A percentile compares a stretch with the other conserved stretches of the same genome.
phyloP scores from a whole-genome alignment of 1,284 basidiomycete species.

The Boletus sp. region DNA sequence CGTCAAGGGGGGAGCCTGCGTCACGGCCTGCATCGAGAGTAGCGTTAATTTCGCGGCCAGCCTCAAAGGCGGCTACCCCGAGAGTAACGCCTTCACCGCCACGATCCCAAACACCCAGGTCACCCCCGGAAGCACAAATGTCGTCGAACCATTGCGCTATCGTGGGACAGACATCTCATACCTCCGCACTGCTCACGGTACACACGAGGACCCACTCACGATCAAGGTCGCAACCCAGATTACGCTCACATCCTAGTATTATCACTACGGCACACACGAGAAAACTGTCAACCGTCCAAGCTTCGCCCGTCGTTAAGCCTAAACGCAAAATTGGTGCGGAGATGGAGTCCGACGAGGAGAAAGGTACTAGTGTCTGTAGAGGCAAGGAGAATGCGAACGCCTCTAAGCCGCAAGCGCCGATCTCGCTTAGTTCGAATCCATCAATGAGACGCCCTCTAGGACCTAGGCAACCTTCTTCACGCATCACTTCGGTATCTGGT shows the following conservation, averaged over 20 bases:
- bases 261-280: slow-evolving; percentile 10
- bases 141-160: neutral
- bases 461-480: slow-evolving; percentile 20
- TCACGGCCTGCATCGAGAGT: slow-evolving; percentile 21
- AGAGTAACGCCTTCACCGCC: neutral
- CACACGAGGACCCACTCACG: slow-evolving; percentile 20
- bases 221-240: slow-evolving; percentile 31
- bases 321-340: slow-evolving; percentile 13
- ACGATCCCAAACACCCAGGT: slow-evolving; percentile 2
- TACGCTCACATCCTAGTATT: slow-evolving; percentile 11
- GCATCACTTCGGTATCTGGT: slow-evolving; percentile 1
- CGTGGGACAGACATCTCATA: neutral
- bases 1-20: slow-evolving; percentile 15
- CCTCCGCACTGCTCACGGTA: neutral
- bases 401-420: slow-evolving; percentile 1
- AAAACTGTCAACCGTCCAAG: slow-evolving; percentile 33
- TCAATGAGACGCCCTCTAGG: slow-evolving; percentile 23
- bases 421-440: slow-evolving; percentile 17
- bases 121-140: neutral
- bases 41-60: slow-evolving; percentile 16
- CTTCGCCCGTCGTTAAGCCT: slow-evolving; percentile 25
- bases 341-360: slow-evolving; percentile 1
- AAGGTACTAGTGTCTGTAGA: neutral
- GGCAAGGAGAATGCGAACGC: neutral
- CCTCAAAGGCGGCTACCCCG: slow-evolving; percentile 14